phyloP scores from a whole-genome alignment of 768 basidiomycete genomes.

The Pisolithus microcarpus region DNA sequence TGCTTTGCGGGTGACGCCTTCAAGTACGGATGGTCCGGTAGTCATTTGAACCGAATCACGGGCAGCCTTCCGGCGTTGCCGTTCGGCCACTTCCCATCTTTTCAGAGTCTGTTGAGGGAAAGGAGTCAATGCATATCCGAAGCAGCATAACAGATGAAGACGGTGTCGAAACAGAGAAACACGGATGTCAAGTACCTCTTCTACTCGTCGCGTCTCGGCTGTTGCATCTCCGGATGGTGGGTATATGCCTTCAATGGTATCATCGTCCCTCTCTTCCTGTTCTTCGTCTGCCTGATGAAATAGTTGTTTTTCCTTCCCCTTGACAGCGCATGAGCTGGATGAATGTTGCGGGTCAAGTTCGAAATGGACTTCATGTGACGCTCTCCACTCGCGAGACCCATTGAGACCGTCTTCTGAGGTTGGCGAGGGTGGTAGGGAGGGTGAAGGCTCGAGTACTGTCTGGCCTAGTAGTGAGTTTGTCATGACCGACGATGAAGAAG shows the following conservation, averaged over 20 bases:
- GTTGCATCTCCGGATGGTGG: conserved; percentile 63
- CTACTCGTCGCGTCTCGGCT: conserved; percentile 59
- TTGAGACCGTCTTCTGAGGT: not conserved
- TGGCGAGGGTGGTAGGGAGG: not conserved
- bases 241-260: conserved; percentile 34
- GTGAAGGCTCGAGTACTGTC: not conserved
- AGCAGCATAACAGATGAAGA: not conserved
- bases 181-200: conserved; percentile 50
- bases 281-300: conserved; percentile 11
- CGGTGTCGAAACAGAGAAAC: conserved; percentile 1
- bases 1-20: conserved; percentile 52
- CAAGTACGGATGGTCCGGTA: conserved; percentile 40
- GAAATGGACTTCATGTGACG: not conserved
- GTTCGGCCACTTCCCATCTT: conserved; percentile 73
- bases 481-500: no score
- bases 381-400: not conserved
- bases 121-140: not conserved
- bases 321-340: conserved; percentile 17
- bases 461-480: not conserved
- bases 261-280: conserved; percentile 16
- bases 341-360: not conserved
- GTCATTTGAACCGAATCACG: conserved; percentile 42
- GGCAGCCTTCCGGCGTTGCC: conserved; percentile 65
- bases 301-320: conserved; percentile 29
- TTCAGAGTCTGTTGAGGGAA: conserved; percentile 50